phyloP scores from a whole-genome alignment of 768 basidiomycete species.

The Pleurotus cornucopiae region DNA sequence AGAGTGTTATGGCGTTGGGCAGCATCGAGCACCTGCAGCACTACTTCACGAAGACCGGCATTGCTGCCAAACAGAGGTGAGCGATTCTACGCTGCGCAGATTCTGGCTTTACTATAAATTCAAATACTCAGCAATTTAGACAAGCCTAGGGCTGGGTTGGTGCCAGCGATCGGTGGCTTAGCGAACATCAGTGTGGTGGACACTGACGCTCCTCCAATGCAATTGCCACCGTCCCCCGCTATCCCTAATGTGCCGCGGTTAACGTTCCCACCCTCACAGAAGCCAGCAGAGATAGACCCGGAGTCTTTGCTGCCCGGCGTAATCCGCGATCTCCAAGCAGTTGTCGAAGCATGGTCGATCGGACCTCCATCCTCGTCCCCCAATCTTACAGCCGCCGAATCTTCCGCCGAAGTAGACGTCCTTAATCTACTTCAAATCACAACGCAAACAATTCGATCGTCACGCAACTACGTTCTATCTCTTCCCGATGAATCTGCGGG shows the following conservation, averaged over 20 bases:
- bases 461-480: constrained; percentile 78
- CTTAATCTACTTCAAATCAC: constrained; percentile 73
- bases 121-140: constrained; percentile 29
- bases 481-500: constrained; percentile 72
- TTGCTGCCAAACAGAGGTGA: constrained; percentile 69
- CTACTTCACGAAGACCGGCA: constrained; percentile 88
- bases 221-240: constrained; percentile 68
- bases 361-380: constrained; percentile 16
- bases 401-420: constrained; percentile 47
- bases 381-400: constrained; percentile 7
- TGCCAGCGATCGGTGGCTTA: constrained; percentile 71
- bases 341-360: constrained; percentile 62
- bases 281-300: constrained; percentile 69
- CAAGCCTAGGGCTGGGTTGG: constrained; percentile 57
- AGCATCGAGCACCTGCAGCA: constrained; percentile 95
- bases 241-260: constrained; percentile 43
- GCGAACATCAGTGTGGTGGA: constrained; percentile 37
- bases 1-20: constrained; percentile 92
- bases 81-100: constrained; percentile 16
- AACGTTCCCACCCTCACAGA: constrained; percentile 50
- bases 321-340: constrained; percentile 64
- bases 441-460: constrained; percentile 75
- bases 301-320: constrained; percentile 75
- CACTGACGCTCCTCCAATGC: constrained; percentile 37
- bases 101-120: no score